A percentile compares a stretch with the other conserved stretches of the same genome.
phyloP scores from a whole-genome alignment of 257 asterid genomes.

The Nicotiana noctiflora region DNA sequence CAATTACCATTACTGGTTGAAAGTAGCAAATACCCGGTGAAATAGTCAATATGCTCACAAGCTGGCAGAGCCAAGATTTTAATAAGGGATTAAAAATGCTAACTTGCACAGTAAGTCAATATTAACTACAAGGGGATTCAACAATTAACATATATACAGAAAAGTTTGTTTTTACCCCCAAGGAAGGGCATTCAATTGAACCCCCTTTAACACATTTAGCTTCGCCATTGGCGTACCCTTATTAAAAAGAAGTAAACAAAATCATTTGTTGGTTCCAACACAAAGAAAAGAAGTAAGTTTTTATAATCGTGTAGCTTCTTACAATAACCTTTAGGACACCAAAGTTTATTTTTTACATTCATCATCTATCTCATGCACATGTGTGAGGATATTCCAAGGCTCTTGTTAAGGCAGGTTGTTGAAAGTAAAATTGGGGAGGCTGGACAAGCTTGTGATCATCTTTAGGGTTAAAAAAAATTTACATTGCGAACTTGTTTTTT shows the following conservation, averaged over 20 bases:
- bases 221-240: no score
- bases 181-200: no score
- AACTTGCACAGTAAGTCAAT: no score
- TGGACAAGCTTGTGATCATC: neutral
- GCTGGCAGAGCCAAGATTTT: neutral
- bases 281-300: neutral
- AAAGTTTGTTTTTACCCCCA: no score
- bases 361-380: neutral
- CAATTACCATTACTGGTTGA: neutral
- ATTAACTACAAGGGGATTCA: no score
- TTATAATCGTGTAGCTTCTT: neutral
- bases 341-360: neutral
- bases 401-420: neutral
- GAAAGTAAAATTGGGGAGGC: neutral
- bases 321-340: neutral
- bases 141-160: no score
- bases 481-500: neutral
- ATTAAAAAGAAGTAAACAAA: neutral
- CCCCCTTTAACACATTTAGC: no score
- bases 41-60: neutral
- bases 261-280: neutral
- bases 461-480: neutral
- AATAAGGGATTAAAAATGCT: no score
- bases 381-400: neutral
- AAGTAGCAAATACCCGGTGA: neutral